Evolutionary conservation across 768 basidiomycete genomes (phyloP).

Genomic region (Lentinula detonsa): DNA sequence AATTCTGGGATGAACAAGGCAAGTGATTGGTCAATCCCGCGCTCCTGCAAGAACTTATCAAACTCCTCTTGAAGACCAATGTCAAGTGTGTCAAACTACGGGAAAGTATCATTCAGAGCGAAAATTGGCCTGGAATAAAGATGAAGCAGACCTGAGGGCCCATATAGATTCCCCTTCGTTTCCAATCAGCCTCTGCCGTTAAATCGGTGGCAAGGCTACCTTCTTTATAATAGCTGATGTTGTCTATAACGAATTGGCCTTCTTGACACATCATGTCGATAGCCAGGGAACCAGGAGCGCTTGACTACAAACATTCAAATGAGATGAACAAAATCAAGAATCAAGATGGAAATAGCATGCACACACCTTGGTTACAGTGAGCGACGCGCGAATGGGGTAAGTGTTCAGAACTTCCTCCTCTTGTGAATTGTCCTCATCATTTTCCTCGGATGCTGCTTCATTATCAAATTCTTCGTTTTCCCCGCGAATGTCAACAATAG

Average conservation of each 20-base stretch:
- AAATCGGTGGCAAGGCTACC: slow-evolving; percentile 64
- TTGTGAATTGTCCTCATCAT: slow-evolving; percentile 30
- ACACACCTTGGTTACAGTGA: slow-evolving; percentile 80
- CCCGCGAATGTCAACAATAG: slow-evolving; percentile 78
- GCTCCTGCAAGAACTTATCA: slow-evolving; percentile 83
- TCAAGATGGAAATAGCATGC: background rate
- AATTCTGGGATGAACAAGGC: slow-evolving; percentile 89
- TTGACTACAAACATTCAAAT: slow-evolving; percentile 27
- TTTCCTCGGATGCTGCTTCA: slow-evolving; percentile 23
- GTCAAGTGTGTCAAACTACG: slow-evolving; percentile 87
- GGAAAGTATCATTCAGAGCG: background rate
- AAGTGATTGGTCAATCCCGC: slow-evolving; percentile 77
- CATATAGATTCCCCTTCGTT: slow-evolving; percentile 84
- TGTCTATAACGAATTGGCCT: slow-evolving; percentile 80
- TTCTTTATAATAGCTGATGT: slow-evolving; percentile 81
- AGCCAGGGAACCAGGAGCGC: slow-evolving; percentile 60
- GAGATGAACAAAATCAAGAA: background rate
- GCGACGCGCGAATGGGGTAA: slow-evolving; percentile 72
- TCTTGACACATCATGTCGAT: slow-evolving; percentile 78
- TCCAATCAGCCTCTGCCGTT: slow-evolving; percentile 91
- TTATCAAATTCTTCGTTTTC: slow-evolving; percentile 29
- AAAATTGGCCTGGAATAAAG: background rate
- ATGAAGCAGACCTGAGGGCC: slow-evolving; percentile 66
- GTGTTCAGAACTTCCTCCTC: slow-evolving; percentile 33
- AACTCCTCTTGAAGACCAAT: slow-evolving; percentile 85